Base-by-base conservation (phyloP, 176 grass and related monocot genomes). In the Musa itinerans region DNA sequence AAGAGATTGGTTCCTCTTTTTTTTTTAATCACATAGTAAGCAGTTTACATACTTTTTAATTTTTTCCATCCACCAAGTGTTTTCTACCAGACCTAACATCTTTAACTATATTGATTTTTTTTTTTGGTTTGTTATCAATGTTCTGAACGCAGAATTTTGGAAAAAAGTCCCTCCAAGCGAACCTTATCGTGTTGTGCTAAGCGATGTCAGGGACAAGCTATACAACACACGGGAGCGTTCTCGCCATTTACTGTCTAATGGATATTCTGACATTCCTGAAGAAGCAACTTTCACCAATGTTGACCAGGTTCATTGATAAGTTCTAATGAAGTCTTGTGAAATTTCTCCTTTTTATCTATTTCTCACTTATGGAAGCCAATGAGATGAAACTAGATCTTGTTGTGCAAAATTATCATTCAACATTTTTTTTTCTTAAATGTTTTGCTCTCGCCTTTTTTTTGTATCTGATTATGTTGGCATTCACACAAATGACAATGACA, bases 241-340 rank as follows among this genome's bases (percentile, higher is more conserved):
- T 63, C 85, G 89, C 64, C 89, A 96, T 86, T 85, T 96, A 69
- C 89, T 96, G 76, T 86, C 89, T 11, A 81, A 81, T 79, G 92
- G 87, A 20, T 89, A 89, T 88, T 96, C 92, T 88, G 92, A 96
- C 78, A 92, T 96, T 76, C 92, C 89, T 1, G 87, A 92, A 19
- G 87, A 96, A 74, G 76, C 84, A 81, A 88, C 81, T 69, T 96
- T 89, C 76, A 92, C 87, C 64, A 79, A 92, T 78, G 81, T 96
- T 76, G 85, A 92, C 81, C 89, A 96, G 82, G 89, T 92, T 84
- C 23, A 8, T 75, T 70, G 56, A 61, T 17, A 14, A 0, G 14
- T 14, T 34, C 2, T 16, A 15, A 68, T 27, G 24, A 43, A 19
- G 65, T 43, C 26, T 43, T 12, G 26, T 13, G 34, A 29, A 68